Conservation (phyloP, 1,284 basidiomycete genomes). For the Cryptococcus neoformans region DNA sequence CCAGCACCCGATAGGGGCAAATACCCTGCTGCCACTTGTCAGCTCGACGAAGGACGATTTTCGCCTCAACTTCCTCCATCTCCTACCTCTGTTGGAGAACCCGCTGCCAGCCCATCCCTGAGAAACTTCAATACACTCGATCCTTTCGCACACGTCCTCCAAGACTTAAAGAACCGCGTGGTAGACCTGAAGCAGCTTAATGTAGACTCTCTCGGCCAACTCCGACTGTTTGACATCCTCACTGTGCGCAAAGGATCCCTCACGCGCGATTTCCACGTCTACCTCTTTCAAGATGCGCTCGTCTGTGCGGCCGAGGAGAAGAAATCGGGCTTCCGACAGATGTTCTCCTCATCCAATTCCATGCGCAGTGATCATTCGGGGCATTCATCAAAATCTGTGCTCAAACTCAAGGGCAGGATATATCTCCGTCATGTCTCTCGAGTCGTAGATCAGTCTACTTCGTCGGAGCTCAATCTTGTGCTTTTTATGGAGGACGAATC, state of each 20-base stretch:
- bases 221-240: conserved; percentile 88
- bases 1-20: conserved; percentile 54
- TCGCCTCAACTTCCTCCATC: conserved; percentile 40
- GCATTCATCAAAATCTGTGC: conserved; percentile 60
- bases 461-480: conserved; percentile 79
- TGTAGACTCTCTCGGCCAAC: conserved; percentile 70
- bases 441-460: conserved; percentile 71
- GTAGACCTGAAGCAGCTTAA: conserved; percentile 94
- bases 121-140: conserved; percentile 27
- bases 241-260: conserved; percentile 81
- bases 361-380: conserved; percentile 14
- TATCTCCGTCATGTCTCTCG: conserved; percentile 89
- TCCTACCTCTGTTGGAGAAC: conserved; percentile 25
- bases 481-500: conserved; percentile 87
- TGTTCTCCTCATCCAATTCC: conserved; percentile 33
- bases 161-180: conserved; percentile 81
- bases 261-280: conserved; percentile 88
- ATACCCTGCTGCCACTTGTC: conserved; percentile 27
- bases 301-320: conserved; percentile 95
- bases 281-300: conserved; percentile 93
- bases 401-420: conserved; percentile 90
- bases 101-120: neutral
- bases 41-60: conserved; percentile 9
- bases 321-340: conserved; percentile 57
- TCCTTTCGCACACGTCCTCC: conserved; percentile 69